Evolutionary conservation across 257 asterid genomes (phyloP), one percentile per base, ranked within the genome.

Genomic region (Verbena officinalis): DNA sequence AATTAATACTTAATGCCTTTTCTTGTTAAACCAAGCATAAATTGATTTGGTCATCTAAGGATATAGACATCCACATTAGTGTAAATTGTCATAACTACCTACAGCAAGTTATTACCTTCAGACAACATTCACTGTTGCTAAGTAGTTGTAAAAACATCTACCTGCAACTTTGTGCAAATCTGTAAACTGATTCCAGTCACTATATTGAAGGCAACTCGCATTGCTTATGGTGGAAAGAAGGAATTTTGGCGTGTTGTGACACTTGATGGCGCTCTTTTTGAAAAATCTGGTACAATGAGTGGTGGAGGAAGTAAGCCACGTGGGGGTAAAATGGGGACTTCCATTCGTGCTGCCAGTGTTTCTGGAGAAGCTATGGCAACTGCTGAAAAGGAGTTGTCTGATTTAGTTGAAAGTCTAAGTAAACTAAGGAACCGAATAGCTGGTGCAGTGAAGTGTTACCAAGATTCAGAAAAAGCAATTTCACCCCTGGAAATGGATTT

Each of bases 301-400:
- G 99, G 99, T 73, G 99, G 99, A 10, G 99, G 99, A 36, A 62
- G 78, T 66, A 83, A 71, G 73, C 99, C 95, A 8, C 90, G 97
- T 73, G 99, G 99, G 20, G 97, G 99, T 56, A 94, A 86, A 80
- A 94, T 94, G 96, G 96, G 97, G 23, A 77, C 97, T 9, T 86
- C 96, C 22, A 79, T 94, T 53, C 86, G 86, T 62, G 88, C 92
- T 66, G 76, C 77, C 54, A 90, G 89, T 68, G 86, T 94, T 74
- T 88, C 97, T 5, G 69, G 80, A 53, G 99, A 90, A 66, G 88
- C 83, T 60, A 75, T 94, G 69, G 79, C 86, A 33, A 74, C 75
- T 66, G 97, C 96, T 49, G 96, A 94, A 80, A 79, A 83, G 59
- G 89, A 90, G 73, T 83, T 94, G 40, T 74, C 99, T 17, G 74